These are phyloP conservation scores for Aureobasidium lini DNA, from an alignment of 2,329 filamentous ascomycete genomes.

Conservation along the genomic window DNA sequence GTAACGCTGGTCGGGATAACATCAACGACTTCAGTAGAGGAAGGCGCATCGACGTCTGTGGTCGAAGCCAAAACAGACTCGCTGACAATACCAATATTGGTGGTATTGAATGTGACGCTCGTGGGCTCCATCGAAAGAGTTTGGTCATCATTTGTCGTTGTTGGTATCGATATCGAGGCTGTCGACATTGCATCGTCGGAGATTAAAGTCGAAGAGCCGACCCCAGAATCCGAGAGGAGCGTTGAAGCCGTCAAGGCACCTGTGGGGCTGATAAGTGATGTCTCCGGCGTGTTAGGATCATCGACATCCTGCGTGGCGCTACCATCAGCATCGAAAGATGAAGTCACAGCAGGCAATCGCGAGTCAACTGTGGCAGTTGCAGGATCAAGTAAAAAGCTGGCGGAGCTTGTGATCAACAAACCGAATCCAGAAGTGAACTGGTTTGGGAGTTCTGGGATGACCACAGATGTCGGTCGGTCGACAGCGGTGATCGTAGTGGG, in stretches of 20 bases:
- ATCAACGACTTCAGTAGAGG: neutral
- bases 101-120: no score
- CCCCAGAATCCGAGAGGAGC: no score
- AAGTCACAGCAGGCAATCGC: neutral
- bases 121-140: neutral
- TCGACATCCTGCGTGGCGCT: neutral
- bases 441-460: neutral
- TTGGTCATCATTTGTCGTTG: neutral
- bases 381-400: neutral
- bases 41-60: neutral
- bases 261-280: neutral
- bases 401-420: neutral
- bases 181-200: neutral
- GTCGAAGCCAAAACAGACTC: neutral
- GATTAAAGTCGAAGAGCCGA: neutral
- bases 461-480: neutral
- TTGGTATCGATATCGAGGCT: neutral
- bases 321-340: neutral
- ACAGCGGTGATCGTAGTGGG: neutral
- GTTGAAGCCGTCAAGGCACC: no score
- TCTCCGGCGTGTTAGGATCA: neutral
- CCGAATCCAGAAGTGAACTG: neutral
- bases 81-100: neutral
- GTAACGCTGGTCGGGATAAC: neutral
- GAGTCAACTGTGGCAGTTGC: no score